Base-by-base conservation (phyloP, 2,329 filamentous ascomycete species). In the Pseudopithomyces chartarum region DNA sequence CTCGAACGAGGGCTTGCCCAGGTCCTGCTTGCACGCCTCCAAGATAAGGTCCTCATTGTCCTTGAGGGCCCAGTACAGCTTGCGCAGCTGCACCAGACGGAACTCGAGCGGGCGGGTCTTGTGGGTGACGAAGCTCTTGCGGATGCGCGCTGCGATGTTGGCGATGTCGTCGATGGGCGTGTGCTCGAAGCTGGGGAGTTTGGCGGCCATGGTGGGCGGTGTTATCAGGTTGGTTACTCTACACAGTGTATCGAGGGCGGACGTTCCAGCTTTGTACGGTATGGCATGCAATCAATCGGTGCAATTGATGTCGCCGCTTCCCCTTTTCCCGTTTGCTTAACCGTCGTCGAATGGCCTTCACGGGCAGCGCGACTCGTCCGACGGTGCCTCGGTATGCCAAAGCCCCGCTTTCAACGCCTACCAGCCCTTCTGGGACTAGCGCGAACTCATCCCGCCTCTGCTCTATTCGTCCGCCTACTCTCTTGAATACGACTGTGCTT, bases 21-120 rank as follows among this genome's bases (percentile, higher is more conserved):
- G 80, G 72, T 99, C 95, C 66, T 85, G 82, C 72, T 85, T 83
- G 72, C 92, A 85, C 20, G 94, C 92, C 74, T 91, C 90, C 63
- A 86, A 73, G 59, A 98, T 83, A 65, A 89, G 84, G 44, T 86
- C 81, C 55, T 87, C 84, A 73, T 91, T 88, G 81, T 98, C 94
- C 63, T 87, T 87, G 64, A 97, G 76, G 7, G 85, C 92, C 95
- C 95, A 98, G 82, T 97, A 98, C 55, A 98, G 87, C 83, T 92
- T 94, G 67, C 93, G 90, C 59, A 99, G 86, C 82, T 98, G 95
- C 53, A 86, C 83, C 61, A 93, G 82, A 61, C 95, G 88, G 80
- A 90, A 98, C 69, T 91, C 85, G 58, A 97, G 73, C 53, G 91
- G 84, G 73, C 92, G 92, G 42, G 93, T 97, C 79, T 89, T 90